These are phyloP conservation scores for Ustilaginoidea virens DNA, from an alignment of 2,329 filamentous ascomycete species.

Conservation along the genomic window DNA sequence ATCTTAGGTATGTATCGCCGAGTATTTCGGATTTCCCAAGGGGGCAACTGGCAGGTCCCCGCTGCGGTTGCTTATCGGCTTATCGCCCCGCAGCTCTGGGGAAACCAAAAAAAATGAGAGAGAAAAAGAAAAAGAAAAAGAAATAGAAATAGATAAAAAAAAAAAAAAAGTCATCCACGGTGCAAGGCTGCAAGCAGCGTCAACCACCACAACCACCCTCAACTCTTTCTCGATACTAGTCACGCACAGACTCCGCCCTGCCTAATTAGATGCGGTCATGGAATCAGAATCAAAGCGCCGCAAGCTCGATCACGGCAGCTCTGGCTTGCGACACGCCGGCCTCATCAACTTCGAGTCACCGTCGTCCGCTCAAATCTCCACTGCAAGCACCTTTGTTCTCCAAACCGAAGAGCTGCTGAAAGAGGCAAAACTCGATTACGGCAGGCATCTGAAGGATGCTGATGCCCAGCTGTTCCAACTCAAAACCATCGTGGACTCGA, in stretches of 20 bases:
- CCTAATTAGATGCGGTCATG: constrained; percentile 19
- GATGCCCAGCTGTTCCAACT: constrained; percentile 34
- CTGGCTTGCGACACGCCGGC: constrained; percentile 17
- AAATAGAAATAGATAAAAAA: constrained; percentile 5
- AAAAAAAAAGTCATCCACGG: constrained; percentile 1
- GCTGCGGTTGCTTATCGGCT: constrained; percentile 10
- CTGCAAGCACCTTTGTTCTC: constrained; percentile 39
- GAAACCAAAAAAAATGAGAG: constrained; percentile 5
- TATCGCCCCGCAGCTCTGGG: constrained; percentile 11
- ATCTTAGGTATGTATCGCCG: too few species aligned
- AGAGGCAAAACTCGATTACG: constrained; percentile 37
- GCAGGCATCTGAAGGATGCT: constrained; percentile 28
- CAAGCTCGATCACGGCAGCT: constrained; percentile 27
- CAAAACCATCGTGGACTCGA: constrained; percentile 36
- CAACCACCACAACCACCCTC: not conserved
- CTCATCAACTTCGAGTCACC: constrained; percentile 26
- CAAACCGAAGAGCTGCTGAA: constrained; percentile 44
- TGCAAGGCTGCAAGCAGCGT: not conserved
- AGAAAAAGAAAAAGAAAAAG: constrained; percentile 4
- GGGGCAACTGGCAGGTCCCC: not conserved
- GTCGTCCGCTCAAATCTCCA: constrained; percentile 23
- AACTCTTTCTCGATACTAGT: not conserved
- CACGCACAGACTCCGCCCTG: too few species aligned
- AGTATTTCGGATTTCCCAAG: not conserved
- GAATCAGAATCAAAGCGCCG: constrained; percentile 32